Evolutionary conservation across 1,139 yeast species (phyloP).

Genomic region (Yamadazyma oceani): DNA sequence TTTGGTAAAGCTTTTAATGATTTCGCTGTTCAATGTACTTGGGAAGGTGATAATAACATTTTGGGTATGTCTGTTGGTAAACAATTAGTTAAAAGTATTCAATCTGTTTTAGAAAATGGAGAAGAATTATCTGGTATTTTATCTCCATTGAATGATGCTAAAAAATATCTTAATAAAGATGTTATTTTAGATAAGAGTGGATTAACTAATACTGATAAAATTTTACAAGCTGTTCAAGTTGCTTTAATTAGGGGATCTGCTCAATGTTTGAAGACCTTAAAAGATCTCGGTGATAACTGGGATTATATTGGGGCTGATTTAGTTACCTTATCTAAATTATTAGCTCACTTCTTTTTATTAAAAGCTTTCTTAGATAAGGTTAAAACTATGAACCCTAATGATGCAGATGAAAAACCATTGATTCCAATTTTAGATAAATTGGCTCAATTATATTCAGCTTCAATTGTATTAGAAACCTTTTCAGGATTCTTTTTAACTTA

Average conservation of each 20-base stretch:
- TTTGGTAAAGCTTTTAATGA: slow-evolving; percentile 50
- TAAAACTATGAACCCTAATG: slow-evolving; percentile 21
- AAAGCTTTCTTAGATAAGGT: slow-evolving; percentile 31
- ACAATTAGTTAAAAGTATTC: slow-evolving; percentile 45
- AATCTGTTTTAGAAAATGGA: slow-evolving; percentile 32
- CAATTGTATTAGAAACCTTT: slow-evolving; percentile 36
- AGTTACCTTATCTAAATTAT: slow-evolving; percentile 58
- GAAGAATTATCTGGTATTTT: slow-evolving; percentile 34
- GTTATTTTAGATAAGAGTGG: slow-evolving; percentile 31
- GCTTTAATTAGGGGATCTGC: slow-evolving; percentile 40
- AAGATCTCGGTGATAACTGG: slow-evolving; percentile 33
- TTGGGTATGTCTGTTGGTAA: slow-evolving; percentile 49
- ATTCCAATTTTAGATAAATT: slow-evolving; percentile 27
- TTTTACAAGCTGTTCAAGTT: slow-evolving; percentile 42
- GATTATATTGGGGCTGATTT: slow-evolving; percentile 59
- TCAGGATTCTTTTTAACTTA: slow-evolving; percentile 43
- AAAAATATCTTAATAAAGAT: slow-evolving; percentile 25
- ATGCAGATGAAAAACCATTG: slow-evolving; percentile 22
- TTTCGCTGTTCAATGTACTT: slow-evolving; percentile 53
- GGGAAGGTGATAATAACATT: slow-evolving; percentile 56
- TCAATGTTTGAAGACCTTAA: slow-evolving; percentile 31
- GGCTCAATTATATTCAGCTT: slow-evolving; percentile 30
- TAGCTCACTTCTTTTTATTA: slow-evolving; percentile 39
- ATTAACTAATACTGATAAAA: slow-evolving; percentile 30
- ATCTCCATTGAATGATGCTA: slow-evolving; percentile 40